phyloP scores from a whole-genome alignment of 2,329 filamentous ascomycete species.

The Bisporella sp. region DNA sequence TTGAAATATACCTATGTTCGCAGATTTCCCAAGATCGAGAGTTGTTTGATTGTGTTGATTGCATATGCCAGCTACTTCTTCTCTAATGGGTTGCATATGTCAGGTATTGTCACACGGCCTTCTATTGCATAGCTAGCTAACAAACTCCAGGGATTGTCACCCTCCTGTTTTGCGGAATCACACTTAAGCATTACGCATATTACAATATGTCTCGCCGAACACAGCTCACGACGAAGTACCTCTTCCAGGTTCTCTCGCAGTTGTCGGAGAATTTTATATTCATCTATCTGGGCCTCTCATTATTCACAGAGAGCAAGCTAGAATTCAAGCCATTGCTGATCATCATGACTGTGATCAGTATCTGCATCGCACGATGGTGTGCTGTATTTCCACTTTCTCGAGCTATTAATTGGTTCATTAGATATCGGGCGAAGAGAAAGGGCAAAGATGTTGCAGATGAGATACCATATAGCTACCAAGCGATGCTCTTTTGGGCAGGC shows the following conservation, averaged over 20 bases:
- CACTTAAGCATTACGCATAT: conserved; percentile 97
- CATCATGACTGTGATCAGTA: conserved; percentile 83
- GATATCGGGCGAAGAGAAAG: conserved; percentile 72
- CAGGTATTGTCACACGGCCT: conserved; percentile 53
- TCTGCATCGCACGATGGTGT: conserved; percentile 86
- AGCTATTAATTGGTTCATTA: conserved; percentile 87
- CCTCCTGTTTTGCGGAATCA: conserved; percentile 94
- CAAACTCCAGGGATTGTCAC: conserved; percentile 63
- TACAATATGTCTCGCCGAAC: conserved; percentile 99
- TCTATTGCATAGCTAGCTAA: conserved; percentile 4
- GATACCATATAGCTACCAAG: conserved; percentile 89
- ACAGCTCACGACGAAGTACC: conserved; percentile 94
- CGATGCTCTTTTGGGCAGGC: conserved; percentile 99
- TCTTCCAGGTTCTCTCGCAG: conserved; percentile 92
- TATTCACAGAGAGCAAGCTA: conserved; percentile 85
- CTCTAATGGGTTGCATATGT: conserved; percentile 91
- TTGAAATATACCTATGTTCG: conserved; percentile 94
- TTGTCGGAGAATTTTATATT: conserved; percentile 99
- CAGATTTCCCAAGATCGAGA: conserved; percentile 92
- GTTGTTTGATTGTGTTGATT: conserved; percentile 86
- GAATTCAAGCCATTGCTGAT: conserved; percentile 94
- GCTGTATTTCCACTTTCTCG: conserved; percentile 90
- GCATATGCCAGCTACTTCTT: conserved; percentile 98
- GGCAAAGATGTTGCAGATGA: conserved; percentile 78
- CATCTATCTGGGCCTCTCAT: conserved; percentile 90